Base-by-base conservation (phyloP, 768 basidiomycete genomes). In the Suillus sp. region DNA sequence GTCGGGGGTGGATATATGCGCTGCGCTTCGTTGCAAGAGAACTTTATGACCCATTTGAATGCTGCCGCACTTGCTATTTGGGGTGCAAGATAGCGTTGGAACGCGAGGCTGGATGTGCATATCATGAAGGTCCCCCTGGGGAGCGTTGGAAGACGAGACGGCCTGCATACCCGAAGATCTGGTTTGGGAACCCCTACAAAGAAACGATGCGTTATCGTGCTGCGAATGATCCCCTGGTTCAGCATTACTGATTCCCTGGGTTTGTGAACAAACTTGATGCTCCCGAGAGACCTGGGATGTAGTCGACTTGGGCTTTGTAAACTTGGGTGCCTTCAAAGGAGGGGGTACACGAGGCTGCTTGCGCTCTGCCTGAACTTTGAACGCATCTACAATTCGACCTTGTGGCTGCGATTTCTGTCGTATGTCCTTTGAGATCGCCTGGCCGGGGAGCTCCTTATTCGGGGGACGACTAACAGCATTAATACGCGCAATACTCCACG, bases 401-500 rank as follows among this genome's bases (percentile, higher is more conserved):
- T 64, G 45, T 13, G 69, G 69, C 2, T 64, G 50, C 37, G 38
- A 8, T 22, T 30, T 59, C 13, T n/a, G 50, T 42, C 59, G 11
- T 9, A 57, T 62, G 48, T 35, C 38, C 55, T 65, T 32, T 42
- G 40, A 13, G 32, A 47, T 8, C 25, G 35, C 45, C 45, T 34
- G 8, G 30, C 18, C 20, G 43, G 27, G 53, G 60, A 42, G 32
- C 11, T n/a, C 47, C 34, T 48, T 66, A 20, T 66, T 61, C 42
- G 62, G n/a, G 10, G 65, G 18, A 14, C 90, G 84, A 38, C 80
- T 78, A 0, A 84, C 84, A 48, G 91, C 92, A 66, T 93, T 93
- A 35, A 90, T 86, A 68, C 86, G 89, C 4, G 92, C 91, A 62
- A 93, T 91, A 61, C 84, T 85, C 83, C 91, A 93, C 0, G 92